These are phyloP conservation scores for Scutellaria galericulata DNA, from an alignment of 257 asterid species.

Conservation along the genomic window DNA sequence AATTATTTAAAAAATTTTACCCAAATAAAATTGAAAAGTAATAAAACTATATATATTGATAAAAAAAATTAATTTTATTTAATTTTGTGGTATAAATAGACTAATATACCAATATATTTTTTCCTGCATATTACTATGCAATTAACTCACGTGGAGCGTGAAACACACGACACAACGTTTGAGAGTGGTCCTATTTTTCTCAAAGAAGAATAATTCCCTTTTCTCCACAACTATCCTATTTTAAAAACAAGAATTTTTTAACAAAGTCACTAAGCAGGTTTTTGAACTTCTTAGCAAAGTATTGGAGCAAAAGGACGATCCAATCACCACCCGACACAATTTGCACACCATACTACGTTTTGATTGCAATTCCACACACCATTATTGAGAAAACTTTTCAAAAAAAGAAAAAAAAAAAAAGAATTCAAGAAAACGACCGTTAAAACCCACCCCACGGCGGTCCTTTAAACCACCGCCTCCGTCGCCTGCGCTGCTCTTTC, in stretches of 20 bases:
- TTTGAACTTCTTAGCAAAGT: slow-evolving; percentile 24
- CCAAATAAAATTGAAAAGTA: too few species aligned
- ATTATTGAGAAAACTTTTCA: not conserved
- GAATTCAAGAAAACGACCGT: slow-evolving; percentile 28
- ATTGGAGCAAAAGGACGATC: slow-evolving; percentile 14
- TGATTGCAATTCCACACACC: not conserved
- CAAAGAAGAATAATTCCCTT: slow-evolving; percentile 30
- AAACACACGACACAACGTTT: not conserved
- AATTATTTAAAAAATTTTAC: too few species aligned
- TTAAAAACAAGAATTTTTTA: not conserved
- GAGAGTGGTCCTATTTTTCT: slow-evolving; percentile 8
- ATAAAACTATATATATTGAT: too few species aligned
- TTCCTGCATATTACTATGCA: not conserved
- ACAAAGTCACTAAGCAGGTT: slow-evolving; percentile 7
- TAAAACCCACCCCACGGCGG: slow-evolving; percentile 32
- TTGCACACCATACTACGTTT: slow-evolving; percentile 28
- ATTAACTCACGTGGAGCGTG: slow-evolving; percentile 12
- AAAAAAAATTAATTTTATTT: too few species aligned
- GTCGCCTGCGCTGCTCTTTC: slow-evolving; percentile 12
- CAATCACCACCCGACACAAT: slow-evolving; percentile 37
- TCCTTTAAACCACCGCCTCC: slow-evolving; percentile 22
- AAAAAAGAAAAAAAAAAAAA: not conserved
- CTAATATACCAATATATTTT: too few species aligned
- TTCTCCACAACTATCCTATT: slow-evolving; percentile 9
- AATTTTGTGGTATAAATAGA: too few species aligned